Percentiles rank a stretch among this genome's conserved stretches.
These are phyloP conservation scores for Saccharomycopsis sp. DNA, from an alignment of 805 yeast species.

Conservation along the genomic window DNA sequence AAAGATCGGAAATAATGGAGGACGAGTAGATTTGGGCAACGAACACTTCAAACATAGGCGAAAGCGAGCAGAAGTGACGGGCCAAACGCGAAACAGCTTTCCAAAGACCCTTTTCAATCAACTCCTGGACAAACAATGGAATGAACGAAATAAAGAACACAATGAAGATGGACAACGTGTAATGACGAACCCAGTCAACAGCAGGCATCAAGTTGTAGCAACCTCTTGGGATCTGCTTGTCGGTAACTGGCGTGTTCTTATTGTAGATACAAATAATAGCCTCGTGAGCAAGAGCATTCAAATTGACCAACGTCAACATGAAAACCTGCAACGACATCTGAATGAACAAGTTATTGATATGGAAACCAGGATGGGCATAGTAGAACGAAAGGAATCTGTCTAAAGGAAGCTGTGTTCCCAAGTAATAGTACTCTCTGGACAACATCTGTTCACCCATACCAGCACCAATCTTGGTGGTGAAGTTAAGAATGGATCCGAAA, in stretches of 20 bases:
- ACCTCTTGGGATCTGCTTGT: constrained; percentile 68
- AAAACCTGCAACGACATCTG: constrained; percentile 82
- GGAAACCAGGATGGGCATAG: constrained; percentile 97
- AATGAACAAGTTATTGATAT: constrained; percentile 82
- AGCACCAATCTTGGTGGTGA: constrained; percentile 93
- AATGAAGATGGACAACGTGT: constrained; percentile 82
- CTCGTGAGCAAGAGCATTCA: constrained; percentile 75
- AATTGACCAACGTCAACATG: constrained; percentile 68
- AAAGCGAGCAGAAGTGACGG: constrained; percentile 72
- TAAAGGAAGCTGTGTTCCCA: constrained; percentile 84
- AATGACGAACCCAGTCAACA: constrained; percentile 83
- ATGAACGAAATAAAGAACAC: constrained; percentile 89
- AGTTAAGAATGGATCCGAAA: constrained; percentile 83
- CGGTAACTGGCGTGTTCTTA: constrained; percentile 63
- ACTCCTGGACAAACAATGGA: constrained; percentile 81
- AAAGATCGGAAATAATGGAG: constrained; percentile 65
- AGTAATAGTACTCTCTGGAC: constrained; percentile 83
- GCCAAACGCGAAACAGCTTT: constrained; percentile 63
- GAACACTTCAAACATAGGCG: constrained; percentile 92
- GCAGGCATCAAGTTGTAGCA: constrained; percentile 84
- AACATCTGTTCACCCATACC: constrained; percentile 98
- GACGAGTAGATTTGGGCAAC: constrained; percentile 90
- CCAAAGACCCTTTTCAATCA: constrained; percentile 78
- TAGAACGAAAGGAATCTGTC: constrained; percentile 89
- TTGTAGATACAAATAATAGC: constrained; percentile 62